phyloP scores from a whole-genome alignment of 2,329 filamentous ascomycete species.

The Venturia asperata region DNA sequence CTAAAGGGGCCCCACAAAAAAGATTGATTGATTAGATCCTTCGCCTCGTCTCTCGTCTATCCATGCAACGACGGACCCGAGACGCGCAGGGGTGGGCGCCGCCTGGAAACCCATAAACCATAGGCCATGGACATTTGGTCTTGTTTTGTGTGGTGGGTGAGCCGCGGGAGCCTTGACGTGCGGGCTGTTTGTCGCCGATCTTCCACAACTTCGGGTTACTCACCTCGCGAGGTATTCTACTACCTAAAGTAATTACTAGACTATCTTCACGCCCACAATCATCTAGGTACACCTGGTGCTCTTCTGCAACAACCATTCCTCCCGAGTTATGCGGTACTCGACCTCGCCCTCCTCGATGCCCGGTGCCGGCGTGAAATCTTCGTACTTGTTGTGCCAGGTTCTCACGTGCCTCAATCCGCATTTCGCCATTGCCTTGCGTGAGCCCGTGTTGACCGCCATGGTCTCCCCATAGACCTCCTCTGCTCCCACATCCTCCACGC shows the following conservation, averaged over 20 bases:
- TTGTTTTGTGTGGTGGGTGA: no score
- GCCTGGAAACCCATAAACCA: no score
- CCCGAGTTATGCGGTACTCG: conserved; percentile 13
- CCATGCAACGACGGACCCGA: neutral
- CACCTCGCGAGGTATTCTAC: neutral
- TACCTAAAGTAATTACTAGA: no score
- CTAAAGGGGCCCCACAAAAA: neutral
- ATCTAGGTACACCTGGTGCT: neutral
- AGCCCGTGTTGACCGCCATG: conserved; percentile 14
- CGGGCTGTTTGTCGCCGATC: neutral
- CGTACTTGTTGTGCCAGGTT: conserved; percentile 16
- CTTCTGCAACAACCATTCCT: conserved; percentile 1
- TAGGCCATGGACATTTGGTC: no score
- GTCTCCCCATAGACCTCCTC: conserved; percentile 16
- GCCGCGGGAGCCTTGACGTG: neutral
- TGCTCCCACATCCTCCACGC: conserved; percentile 10
- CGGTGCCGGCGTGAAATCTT: conserved; percentile 14
- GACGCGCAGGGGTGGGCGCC: neutral
- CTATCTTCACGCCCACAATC: neutral
- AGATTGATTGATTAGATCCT: conserved; percentile 10
- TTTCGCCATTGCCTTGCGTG: conserved; percentile 11
- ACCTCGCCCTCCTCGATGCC: conserved; percentile 17
- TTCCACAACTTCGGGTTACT: neutral
- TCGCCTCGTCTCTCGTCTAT: neutral
- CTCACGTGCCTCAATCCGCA: conserved; percentile 15